Evolutionary conservation across 306 rosid species (phyloP).

Genomic region (Pterocarpus macrocarpus): DNA sequence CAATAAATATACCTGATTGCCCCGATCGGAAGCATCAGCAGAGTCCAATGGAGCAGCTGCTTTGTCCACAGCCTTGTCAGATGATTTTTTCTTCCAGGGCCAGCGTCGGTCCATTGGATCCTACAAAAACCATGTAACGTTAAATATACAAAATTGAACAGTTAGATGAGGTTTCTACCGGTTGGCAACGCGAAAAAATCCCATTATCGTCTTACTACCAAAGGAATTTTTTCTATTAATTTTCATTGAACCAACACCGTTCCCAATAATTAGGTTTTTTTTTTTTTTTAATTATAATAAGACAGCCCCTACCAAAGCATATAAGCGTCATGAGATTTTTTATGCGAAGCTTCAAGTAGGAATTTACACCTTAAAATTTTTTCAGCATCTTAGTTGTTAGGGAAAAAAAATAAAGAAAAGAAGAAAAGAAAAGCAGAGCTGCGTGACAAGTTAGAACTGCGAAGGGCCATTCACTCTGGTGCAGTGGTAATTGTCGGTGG

Average conservation of each 20-base stretch:
- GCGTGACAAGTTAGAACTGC: background rate
- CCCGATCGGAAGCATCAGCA: constrained; percentile 56
- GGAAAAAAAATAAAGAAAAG: too few species aligned
- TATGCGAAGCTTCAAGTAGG: constrained; percentile 4
- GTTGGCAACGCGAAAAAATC: constrained; percentile 31
- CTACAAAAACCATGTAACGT: constrained; percentile 29
- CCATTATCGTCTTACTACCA: background rate
- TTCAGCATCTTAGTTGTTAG: too few species aligned
- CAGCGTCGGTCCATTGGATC: constrained; percentile 90
- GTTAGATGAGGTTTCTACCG: constrained; percentile 10
- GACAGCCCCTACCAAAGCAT: background rate
- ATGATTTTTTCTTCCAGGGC: constrained; percentile 99
- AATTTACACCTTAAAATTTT: background rate
- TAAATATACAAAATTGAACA: constrained; percentile 12
- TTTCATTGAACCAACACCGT: constrained; percentile 1
- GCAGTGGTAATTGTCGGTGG: too few species aligned
- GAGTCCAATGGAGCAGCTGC: constrained; percentile 62
- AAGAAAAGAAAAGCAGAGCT: background rate
- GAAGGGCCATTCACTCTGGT: background rate
- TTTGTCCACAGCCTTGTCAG: constrained; percentile 86
- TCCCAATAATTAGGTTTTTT: background rate
- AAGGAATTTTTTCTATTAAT: background rate
- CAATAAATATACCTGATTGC: constrained; percentile 60
- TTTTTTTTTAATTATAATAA: background rate
- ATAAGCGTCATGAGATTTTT: background rate